phyloP scores from a whole-genome alignment of 192 early-diverging fungal genomes.

The Backusella morwellensis region DNA sequence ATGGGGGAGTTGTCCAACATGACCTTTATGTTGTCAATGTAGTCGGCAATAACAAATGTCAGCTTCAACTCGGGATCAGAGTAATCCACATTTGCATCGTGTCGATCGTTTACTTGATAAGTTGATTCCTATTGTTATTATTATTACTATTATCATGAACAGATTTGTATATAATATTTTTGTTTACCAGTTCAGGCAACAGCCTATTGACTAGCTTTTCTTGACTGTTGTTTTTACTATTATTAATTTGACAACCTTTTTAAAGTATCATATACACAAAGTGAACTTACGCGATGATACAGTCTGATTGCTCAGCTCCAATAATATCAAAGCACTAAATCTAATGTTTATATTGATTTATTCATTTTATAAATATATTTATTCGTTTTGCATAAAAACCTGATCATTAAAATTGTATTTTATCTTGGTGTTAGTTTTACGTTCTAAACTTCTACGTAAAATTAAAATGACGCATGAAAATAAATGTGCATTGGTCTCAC shows the following conservation, averaged over 20 bases:
- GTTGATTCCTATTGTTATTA: neutral
- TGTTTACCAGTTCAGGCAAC: no score
- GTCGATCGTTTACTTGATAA: neutral
- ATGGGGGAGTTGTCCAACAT: neutral
- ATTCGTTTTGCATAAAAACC: neutral
- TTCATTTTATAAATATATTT: neutral
- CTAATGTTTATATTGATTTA: neutral
- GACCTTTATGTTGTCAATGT: neutral
- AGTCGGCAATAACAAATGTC: neutral
- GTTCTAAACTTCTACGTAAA: neutral
- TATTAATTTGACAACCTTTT: neutral
- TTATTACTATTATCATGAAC: no score
- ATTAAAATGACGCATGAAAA: neutral
- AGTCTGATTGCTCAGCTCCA: neutral
- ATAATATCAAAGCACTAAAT: neutral
- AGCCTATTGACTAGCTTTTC: no score
- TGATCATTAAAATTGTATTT: neutral
- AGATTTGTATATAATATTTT: no score
- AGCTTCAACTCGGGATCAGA: neutral
- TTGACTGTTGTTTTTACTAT: neutral
- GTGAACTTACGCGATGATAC: neutral
- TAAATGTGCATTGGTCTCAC: neutral
- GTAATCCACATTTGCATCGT: neutral
- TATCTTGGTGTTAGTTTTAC: neutral
- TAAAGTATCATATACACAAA: neutral